Evolutionary conservation across 2,329 filamentous ascomycete species (phyloP).

Genomic region (Ophiostoma himal-ulmi): DNA sequence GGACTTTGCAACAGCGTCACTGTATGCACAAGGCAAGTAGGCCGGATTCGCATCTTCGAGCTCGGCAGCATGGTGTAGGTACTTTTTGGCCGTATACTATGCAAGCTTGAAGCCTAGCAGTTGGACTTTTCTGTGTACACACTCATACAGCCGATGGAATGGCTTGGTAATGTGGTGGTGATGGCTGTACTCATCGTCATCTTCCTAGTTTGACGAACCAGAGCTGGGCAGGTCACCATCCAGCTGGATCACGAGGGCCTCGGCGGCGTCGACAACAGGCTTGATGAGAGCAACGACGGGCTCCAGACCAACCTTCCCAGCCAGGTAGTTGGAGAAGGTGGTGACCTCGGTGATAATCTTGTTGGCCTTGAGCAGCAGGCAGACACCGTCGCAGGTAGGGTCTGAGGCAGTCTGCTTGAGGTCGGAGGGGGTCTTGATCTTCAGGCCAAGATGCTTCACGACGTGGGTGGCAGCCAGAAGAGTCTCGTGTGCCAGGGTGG

Average conservation of each 20-base stretch:
- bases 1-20: neutral
- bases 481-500: neutral
- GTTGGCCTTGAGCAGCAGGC: slow-evolving; percentile 19
- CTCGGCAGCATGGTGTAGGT: neutral
- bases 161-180: neutral
- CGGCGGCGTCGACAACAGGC: slow-evolving; percentile 15
- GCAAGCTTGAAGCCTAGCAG: slow-evolving; percentile 1
- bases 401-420: neutral
- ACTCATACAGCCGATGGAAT: neutral
- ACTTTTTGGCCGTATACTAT: slow-evolving; percentile 10
- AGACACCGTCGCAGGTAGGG: slow-evolving; percentile 14
- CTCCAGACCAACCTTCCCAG: slow-evolving; percentile 16
- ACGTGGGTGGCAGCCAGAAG: slow-evolving; percentile 7
- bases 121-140: neutral
- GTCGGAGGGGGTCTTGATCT: slow-evolving; percentile 12
- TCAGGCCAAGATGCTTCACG: neutral
- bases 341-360: slow-evolving; percentile 16
- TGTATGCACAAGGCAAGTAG: neutral
- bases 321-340: neutral
- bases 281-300: slow-evolving; percentile 6
- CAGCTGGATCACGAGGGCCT: slow-evolving; percentile 18
- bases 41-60: neutral
- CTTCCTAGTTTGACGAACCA: neutral
- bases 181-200: neutral
- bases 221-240: slow-evolving; percentile 7